Evolutionary conservation across 2,329 filamentous ascomycete genomes (phyloP), one percentile per base, ranked within the genome.

Genomic region (Knufia fluminis): DNA sequence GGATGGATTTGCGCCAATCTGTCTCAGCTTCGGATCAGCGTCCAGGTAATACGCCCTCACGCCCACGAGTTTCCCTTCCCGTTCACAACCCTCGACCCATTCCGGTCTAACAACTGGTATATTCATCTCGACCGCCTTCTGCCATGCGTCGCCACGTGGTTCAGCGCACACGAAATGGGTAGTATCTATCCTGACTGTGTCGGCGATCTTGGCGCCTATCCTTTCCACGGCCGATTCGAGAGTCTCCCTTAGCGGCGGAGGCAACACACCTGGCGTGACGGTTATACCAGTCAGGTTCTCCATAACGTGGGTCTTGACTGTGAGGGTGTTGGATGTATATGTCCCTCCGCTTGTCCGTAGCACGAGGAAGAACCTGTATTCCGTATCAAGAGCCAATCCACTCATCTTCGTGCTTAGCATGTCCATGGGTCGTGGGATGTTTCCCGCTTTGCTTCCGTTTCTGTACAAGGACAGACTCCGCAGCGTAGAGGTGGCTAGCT

Each of bases 121-220:
- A 66, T 97, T 98, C 79, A 90, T 94, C 72, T 97, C 91, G 24
- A 91, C 83, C 1, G 92, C 92, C 73, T 92, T 94, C 70, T 98
- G 92, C 92, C 92, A 98, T 10, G 84, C 78, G 45, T 86, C 77
- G 26, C 92, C 92, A 49, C 90, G 76, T 24, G 90, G 90, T 66
- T 98, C 92, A 8, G 88, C 94, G 55, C 91, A 97, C 52, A 98
- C 88, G 65, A 98, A 98, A 69, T 98, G 92, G 14, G 92, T 98
- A 1, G 92, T 98, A 66, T 98, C 92, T 63, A 98, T 97, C 61
- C 91, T 80, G 46, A 97, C 89, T 10, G 79, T 79, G 59, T 96
- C 91, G 50, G 88, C 85, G 56, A 97, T 75, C 73, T 92, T 95
- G 53, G 88, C 92, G 43, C 92, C 92, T 59, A 98, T 94, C 58